A percentile compares a stretch with the other conserved stretches of the same genome.
Evolutionary conservation across 2,329 filamentous ascomycete species (phyloP).

Genomic region (Epichloe typhina): DNA sequence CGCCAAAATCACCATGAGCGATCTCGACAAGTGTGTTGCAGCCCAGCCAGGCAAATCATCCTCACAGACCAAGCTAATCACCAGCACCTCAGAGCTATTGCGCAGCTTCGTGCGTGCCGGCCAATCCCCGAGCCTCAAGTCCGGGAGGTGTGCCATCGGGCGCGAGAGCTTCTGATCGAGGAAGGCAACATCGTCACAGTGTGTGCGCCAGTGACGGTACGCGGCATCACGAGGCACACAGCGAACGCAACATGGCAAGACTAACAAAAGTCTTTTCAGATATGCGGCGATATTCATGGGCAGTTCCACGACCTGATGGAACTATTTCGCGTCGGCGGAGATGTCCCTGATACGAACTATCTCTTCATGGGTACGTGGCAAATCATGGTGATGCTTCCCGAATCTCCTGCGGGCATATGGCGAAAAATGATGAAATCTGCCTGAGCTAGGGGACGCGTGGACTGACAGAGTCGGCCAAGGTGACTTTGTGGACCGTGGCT

Average conservation of each 20-base stretch:
- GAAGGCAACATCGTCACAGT: conserved; percentile 96
- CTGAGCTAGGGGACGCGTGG: neutral
- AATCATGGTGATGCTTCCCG: too few relatives aligned
- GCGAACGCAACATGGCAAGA: neutral
- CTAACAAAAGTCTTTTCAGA: conserved; percentile 31
- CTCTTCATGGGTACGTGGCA: conserved; percentile 70
- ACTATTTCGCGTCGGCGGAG: conserved; percentile 82
- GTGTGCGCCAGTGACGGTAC: conserved; percentile 82
- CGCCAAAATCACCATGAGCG: conserved; percentile 54
- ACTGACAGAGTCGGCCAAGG: conserved; percentile 32
- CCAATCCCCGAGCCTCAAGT: conserved; percentile 94
- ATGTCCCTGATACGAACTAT: conserved; percentile 92
- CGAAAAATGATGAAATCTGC: neutral
- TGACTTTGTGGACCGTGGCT: conserved; percentile 95
- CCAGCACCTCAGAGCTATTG: conserved; percentile 57
- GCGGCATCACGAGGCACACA: conserved; percentile 10
- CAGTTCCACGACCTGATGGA: conserved; percentile 98
- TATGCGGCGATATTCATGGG: conserved; percentile 94
- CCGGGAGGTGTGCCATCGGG: conserved; percentile 93
- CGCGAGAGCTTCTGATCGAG: conserved; percentile 88
- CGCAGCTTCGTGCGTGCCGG: conserved; percentile 86
- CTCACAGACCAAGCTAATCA: neutral
- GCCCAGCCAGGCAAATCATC: neutral
- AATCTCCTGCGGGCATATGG: too few relatives aligned
- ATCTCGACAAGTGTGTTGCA: conserved; percentile 67